These are phyloP conservation scores for Lactarius akahatsu DNA, from an alignment of 768 basidiomycete species.

Conservation along the genomic window DNA sequence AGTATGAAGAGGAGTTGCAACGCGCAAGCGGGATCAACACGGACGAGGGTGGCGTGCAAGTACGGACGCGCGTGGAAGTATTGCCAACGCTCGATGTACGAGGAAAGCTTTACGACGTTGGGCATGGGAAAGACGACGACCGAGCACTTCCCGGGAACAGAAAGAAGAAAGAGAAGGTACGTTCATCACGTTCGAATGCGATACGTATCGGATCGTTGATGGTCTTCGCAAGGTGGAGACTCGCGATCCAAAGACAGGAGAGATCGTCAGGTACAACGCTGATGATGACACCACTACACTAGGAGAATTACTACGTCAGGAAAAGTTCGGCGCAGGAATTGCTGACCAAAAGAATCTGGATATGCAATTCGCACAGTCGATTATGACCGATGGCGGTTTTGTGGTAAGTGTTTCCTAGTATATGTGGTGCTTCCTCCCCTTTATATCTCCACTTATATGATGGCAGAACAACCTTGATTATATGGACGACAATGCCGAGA, in stretches of 20 bases:
- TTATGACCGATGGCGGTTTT: constrained; percentile 87
- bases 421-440: not conserved
- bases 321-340: constrained; percentile 85
- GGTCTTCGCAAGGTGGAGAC: constrained; percentile 68
- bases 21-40: constrained; percentile 37
- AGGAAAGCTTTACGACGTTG: constrained; percentile 89
- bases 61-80: constrained; percentile 70
- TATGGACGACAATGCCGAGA: constrained; percentile 95
- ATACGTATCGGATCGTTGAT: constrained; percentile 11
- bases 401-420: constrained; percentile 47
- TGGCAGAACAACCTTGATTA: constrained; percentile 84
- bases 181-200: constrained; percentile 10
- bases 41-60: constrained; percentile 39
- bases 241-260: constrained; percentile 86
- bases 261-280: constrained; percentile 83
- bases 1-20: constrained; percentile 74
- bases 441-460: not conserved
- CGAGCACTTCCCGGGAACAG: constrained; percentile 61
- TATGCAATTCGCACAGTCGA: constrained; percentile 81
- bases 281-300: constrained; percentile 87
- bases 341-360: constrained; percentile 92
- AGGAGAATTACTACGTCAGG: constrained; percentile 91
- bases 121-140: constrained; percentile 66
- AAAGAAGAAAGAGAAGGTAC: constrained; percentile 73
- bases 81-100: constrained; percentile 84